Base-by-base conservation (phyloP, 306 rosid genomes). In the Cercis canadensis region DNA sequence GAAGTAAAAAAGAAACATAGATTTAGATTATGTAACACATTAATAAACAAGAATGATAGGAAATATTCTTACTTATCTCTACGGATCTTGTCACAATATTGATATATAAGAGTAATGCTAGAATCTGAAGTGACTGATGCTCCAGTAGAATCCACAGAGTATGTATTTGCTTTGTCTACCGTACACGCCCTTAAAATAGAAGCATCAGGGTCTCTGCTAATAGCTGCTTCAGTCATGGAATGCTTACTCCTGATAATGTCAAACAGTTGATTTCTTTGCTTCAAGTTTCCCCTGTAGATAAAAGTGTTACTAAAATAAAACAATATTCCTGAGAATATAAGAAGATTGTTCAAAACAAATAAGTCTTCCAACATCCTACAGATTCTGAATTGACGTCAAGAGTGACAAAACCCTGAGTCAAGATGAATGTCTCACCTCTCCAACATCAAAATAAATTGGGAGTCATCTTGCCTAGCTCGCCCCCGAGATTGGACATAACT, bases 401-500 rank as follows among this genome's bases (percentile, higher is more conserved):
- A 55, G 34, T 54, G 59, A 55, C 17, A 43, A 18, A 73, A 51
- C 67, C 45, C 24, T 62, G 39, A 51, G 33, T 70, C 32, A 78
- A 62, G 73, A 69, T 62, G 51, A 39, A 43, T 45, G 21, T 46
- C 84, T 72, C 73, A 89, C 98, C 98, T 94, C 82, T 94, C 97
- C 82, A 94, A 71, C 95, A 94, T 86, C 70, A 83, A 34, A 57
- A 94, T 55, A 83, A 78, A 94, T 57, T 86, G 92, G 62, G 98
- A 94, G 80, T 89, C 78, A 46, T 65, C 74, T 74, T 82, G 90
- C 67, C 96, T 83, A 71, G 95, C 92, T 65, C 89, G 92, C 74
- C 97, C 97, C 58, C 96, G 87, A 39, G 98, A 94, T 78, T 94
- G 97, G 65, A 89, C 87, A 83, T 90, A 90, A 80, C 98, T 90